Conservation (phyloP, 176 grass and related monocot species). For the Ampelocalamus luodianensis region DNA sequence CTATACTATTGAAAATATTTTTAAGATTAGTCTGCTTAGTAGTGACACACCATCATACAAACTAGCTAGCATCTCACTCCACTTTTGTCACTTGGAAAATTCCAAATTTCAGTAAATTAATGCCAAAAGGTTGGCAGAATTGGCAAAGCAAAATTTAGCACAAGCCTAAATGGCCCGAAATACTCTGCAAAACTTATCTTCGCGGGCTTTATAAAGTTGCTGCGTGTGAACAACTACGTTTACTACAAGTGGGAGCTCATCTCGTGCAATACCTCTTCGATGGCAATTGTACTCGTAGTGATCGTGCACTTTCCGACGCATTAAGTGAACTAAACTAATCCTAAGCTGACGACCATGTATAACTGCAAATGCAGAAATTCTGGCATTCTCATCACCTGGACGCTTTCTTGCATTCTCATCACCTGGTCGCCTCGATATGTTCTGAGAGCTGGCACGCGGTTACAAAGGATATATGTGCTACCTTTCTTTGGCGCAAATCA, state of each 20-base stretch:
- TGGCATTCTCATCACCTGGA: constrained; percentile 35
- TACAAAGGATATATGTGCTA: neutral
- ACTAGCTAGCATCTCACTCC: too few relatives aligned
- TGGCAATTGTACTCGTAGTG: constrained; percentile 3
- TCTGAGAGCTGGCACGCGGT: constrained; percentile 49
- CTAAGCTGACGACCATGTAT: neutral
- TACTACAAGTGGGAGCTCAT: constrained; percentile 29
- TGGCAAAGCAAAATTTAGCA: neutral
- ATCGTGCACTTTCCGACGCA: constrained; percentile 49
- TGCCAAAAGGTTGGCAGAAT: neutral
- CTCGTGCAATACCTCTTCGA: neutral
- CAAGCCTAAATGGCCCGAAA: neutral
- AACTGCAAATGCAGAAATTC: neutral
- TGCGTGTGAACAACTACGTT: constrained; percentile 19
- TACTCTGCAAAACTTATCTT: neutral
- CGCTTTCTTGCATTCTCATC: neutral
- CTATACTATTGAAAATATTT: too few relatives aligned
- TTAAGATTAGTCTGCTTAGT: too few relatives aligned
- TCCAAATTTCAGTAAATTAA: neutral
- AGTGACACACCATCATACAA: too few relatives aligned
- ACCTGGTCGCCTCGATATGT: neutral
- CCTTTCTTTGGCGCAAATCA: neutral
- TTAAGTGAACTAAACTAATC: constrained; percentile 48
- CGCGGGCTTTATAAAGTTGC: neutral
- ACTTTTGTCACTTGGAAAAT: too few relatives aligned